Percentiles rank a stretch among this genome's conserved stretches.
These are phyloP conservation scores for Stropharia rugosoannulata DNA, from an alignment of 768 basidiomycete species.

Conservation along the genomic window DNA sequence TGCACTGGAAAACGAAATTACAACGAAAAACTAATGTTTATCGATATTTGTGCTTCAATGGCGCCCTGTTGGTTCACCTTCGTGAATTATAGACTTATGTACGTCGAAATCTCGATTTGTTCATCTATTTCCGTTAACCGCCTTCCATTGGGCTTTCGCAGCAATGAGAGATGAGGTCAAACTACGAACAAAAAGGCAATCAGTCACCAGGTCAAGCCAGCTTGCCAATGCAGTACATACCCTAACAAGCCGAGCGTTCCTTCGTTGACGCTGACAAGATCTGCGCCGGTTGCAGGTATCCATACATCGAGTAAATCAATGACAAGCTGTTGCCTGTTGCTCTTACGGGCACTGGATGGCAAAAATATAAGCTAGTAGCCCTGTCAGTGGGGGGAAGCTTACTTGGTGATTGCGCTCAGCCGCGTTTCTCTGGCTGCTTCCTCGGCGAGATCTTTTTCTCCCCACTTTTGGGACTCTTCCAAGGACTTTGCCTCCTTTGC, in stretches of 20 bases:
- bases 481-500: conserved; percentile 59
- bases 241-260: conserved; percentile 85
- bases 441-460: conserved; percentile 68
- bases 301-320: conserved; percentile 86
- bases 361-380: background rate
- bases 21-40: too few relatives aligned
- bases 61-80: background rate
- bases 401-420: conserved; percentile 57
- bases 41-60: too few relatives aligned
- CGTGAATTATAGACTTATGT: background rate
- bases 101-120: background rate
- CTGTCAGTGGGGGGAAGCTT: conserved; percentile 20
- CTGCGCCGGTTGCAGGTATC: conserved; percentile 85
- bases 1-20: too few relatives aligned
- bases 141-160: conserved; percentile 62
- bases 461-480: conserved; percentile 39
- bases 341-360: conserved; percentile 53
- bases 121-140: conserved; percentile 45
- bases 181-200: conserved; percentile 34
- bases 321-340: conserved; percentile 74
- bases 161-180: conserved; percentile 73
- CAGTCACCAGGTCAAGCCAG: background rate
- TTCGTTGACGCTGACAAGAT: conserved; percentile 76
- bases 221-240: conserved; percentile 36
- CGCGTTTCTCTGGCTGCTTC: conserved; percentile 67